Base-by-base conservation (phyloP, 164 flowering plant species). In the Houttuynia cordata region DNA sequence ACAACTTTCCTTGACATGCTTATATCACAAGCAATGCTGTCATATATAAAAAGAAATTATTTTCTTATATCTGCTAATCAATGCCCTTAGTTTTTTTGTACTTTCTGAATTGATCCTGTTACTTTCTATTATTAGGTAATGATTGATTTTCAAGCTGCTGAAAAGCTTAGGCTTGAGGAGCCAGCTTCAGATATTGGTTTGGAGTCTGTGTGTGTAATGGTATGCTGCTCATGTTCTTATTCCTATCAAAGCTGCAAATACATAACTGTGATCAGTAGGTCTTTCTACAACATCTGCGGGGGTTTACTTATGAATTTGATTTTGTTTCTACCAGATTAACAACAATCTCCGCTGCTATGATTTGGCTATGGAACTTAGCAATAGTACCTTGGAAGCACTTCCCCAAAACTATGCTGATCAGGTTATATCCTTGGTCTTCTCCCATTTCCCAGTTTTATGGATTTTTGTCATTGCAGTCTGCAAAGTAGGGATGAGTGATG, bases 121-220 rank as follows among this genome's bases (percentile, higher is more conserved):
- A 6, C 37, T 54, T 62, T 55, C 21, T 12, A 14, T 45, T 45
- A 4, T 21, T 73, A 89, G 98, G 93, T 94, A 21, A 88, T 94
- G 99, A 84, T 81, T 66, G 96, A 94, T 78, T 91, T 94, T 75
- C 99, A 94, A 85, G 91, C 86, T 59, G 96, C 99, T 75, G 93
- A 94, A 73, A 88, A 82, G 76, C 68, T 72, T 66, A 79, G 95
- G 74, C 81, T 88, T 69, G 89, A 83, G 75, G 99, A 91, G 76
- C 96, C 96, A 61, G 96, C 91, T 69, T 87, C 99, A 63, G 97
- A 94, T 59, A 81, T 91, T 70, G 99, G 97, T 65, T 74, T 94
- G 70, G 99, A 94, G 73, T 81, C 96, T 64, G 55, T 91, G 21
- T 88, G 99, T 79, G 97, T 96, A 58, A 78, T 94, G 96, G 99